Evolutionary conservation across 2,329 filamentous ascomycete species (phyloP).

Genomic region (Aureobasidium musti): DNA sequence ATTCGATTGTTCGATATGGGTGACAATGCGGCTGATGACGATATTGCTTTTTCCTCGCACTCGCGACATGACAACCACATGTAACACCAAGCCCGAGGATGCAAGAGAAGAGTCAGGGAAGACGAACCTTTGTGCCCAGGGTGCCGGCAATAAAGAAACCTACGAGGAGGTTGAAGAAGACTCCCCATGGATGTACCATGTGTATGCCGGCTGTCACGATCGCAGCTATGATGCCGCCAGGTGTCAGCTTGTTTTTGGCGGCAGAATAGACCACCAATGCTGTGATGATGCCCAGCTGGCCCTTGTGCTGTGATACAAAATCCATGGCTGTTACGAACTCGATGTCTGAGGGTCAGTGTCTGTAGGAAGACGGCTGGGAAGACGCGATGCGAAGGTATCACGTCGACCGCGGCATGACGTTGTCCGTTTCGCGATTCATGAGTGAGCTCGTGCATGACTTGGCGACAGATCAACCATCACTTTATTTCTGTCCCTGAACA

Average conservation of each 20-base stretch:
- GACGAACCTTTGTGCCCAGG: slow-evolving; percentile 72
- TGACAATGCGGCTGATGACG: neutral
- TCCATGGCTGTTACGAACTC: neutral
- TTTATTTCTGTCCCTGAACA: slow-evolving; percentile 16
- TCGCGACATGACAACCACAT: neutral
- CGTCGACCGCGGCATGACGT: slow-evolving; percentile 17
- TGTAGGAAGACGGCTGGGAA: neutral
- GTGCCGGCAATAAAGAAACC: slow-evolving; percentile 88
- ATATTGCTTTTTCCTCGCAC: neutral
- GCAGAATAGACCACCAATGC: slow-evolving; percentile 54
- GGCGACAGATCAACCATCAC: neutral
- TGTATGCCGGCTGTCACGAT: slow-evolving; percentile 74
- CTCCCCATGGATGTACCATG: slow-evolving; percentile 87
- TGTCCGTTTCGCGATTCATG: neutral
- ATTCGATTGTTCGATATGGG: neutral
- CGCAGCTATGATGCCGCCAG: slow-evolving; percentile 71
- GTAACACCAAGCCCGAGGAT: neutral
- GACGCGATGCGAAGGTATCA: slow-evolving; percentile 4
- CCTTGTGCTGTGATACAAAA: slow-evolving; percentile 16
- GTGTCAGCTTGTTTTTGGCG: slow-evolving; percentile 63
- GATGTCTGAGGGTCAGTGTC: neutral
- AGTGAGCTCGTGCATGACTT: slow-evolving; percentile 14
- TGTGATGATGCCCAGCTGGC: slow-evolving; percentile 32
- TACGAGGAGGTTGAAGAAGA: slow-evolving; percentile 81
- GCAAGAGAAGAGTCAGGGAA: neutral